Conservation (phyloP, 108 stramenopile species). For the Cyclotella sp. region DNA sequence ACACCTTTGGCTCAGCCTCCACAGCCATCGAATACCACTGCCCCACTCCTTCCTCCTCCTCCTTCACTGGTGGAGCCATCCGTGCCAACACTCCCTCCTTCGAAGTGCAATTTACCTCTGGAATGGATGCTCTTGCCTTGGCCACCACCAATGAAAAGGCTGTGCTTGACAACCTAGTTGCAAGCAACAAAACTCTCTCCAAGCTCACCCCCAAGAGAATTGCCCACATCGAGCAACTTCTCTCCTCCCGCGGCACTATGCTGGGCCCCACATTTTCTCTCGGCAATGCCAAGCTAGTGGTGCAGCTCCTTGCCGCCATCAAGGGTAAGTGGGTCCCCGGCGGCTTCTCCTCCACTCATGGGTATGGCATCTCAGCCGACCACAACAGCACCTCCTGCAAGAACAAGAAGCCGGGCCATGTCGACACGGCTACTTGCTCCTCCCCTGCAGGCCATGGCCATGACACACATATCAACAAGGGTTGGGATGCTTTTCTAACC, state of each 20-base stretch:
- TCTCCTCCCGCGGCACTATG: neutral
- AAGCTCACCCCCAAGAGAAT: neutral
- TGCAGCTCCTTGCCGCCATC: neutral
- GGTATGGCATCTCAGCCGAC: neutral
- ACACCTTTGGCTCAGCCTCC: neutral
- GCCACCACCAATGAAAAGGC: neutral
- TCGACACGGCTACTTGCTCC: neutral
- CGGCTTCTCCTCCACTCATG: slow-evolving; percentile 1
- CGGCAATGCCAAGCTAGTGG: neutral
- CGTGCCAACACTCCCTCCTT: neutral
- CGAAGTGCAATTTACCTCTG: neutral
- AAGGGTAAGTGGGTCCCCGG: slow-evolving; percentile 4
- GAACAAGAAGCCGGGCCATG: slow-evolving; percentile 6
- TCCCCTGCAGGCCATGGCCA: neutral
- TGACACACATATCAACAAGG: neutral
- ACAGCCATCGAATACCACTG: slow-evolving; percentile 1
- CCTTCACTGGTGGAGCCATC: neutral
- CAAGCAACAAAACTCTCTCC: slow-evolving; percentile 5
- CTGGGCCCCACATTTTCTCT: neutral
- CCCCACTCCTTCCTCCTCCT: neutral
- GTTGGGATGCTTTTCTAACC: neutral
- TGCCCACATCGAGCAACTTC: neutral
- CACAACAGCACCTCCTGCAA: slow-evolving; percentile 8
- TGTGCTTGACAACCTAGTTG: neutral
- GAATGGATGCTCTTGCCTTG: neutral